Conservation (phyloP, 2,329 filamentous ascomycete species). For the Aspergillus viridinutans region DNA sequence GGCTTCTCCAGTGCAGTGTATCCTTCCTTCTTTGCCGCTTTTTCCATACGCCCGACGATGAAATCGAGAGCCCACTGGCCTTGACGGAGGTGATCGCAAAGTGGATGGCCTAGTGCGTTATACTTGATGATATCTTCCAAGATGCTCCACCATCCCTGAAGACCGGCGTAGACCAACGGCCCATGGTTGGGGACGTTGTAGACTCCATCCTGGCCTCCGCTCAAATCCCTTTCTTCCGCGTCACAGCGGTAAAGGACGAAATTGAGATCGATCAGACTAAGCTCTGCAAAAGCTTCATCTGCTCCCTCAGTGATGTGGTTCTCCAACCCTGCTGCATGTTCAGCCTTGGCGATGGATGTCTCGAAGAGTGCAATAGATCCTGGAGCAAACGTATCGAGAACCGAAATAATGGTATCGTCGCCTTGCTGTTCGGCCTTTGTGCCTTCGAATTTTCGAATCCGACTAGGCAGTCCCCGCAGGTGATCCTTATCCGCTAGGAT, state of each 20-base stretch:
- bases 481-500: conserved; percentile 65
- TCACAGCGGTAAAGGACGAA: conserved; percentile 89
- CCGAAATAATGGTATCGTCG: conserved; percentile 72
- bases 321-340: conserved; percentile 79
- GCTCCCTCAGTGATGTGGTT: conserved; percentile 80
- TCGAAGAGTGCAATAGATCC: conserved; percentile 94
- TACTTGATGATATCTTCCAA: conserved; percentile 77
- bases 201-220: conserved; percentile 74
- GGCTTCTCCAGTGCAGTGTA: conserved; percentile 62
- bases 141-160: conserved; percentile 99
- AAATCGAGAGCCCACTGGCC: conserved; percentile 93
- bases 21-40: conserved; percentile 59
- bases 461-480: conserved; percentile 78
- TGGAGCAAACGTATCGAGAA: conserved; percentile 80
- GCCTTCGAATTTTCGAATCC: conserved; percentile 68
- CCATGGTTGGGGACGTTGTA: conserved; percentile 84
- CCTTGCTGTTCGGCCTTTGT: conserved; percentile 68
- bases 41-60: conserved; percentile 71
- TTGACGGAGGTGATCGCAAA: conserved; percentile 87
- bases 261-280: conserved; percentile 80
- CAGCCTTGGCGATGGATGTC: conserved; percentile 86
- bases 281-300: conserved; percentile 68
- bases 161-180: conserved; percentile 83
- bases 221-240: conserved; percentile 78
- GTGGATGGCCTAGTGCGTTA: conserved; percentile 87